Conservation (phyloP, 495 filamentous ascomycete species). For the Entonaema liquescens region DNA sequence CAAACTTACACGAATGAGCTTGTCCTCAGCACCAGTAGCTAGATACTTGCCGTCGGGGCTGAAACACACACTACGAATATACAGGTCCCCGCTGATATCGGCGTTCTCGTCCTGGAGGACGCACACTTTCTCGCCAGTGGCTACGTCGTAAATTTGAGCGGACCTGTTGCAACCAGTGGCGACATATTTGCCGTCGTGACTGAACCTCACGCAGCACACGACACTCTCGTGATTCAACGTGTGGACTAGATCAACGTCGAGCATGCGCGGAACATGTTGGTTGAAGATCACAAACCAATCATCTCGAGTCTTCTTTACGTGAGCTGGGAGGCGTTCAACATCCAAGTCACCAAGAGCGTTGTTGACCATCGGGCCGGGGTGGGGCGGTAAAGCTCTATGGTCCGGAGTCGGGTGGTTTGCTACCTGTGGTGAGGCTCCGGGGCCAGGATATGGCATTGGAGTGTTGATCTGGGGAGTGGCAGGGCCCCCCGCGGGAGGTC, state of each 20-base stretch:
- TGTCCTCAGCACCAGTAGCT: slow-evolving; percentile 90
- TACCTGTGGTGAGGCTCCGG: slow-evolving; percentile 83
- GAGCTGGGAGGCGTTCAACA: slow-evolving; percentile 79
- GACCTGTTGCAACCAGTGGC: slow-evolving; percentile 90
- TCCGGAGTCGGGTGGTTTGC: slow-evolving; percentile 78
- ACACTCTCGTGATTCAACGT: slow-evolving; percentile 87
- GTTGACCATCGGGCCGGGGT: slow-evolving; percentile 62
- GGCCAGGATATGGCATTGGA: slow-evolving; percentile 81
- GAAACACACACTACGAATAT: slow-evolving; percentile 92
- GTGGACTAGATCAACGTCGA: slow-evolving; percentile 90
- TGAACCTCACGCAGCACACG: slow-evolving; percentile 91
- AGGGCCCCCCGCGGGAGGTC: slow-evolving; percentile 72
- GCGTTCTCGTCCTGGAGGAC: slow-evolving; percentile 83
- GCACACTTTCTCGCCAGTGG: slow-evolving; percentile 78
- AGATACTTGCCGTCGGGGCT: slow-evolving; percentile 90
- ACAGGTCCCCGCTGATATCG: slow-evolving; percentile 84
- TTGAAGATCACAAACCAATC: slow-evolving; percentile 96
- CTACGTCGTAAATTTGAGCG: slow-evolving; percentile 89
- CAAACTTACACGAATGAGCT: slow-evolving; percentile 81
- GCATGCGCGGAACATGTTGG: slow-evolving; percentile 78
- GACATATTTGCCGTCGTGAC: slow-evolving; percentile 86
- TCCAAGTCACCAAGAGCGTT: slow-evolving; percentile 91
- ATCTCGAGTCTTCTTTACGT: slow-evolving; percentile 80
- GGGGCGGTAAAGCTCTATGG: slow-evolving; percentile 49
- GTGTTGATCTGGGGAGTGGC: slow-evolving; percentile 91